Evolutionary conservation across 2,329 filamentous ascomycete genomes (phyloP).

Genomic region (Tolypocladium cylindrosporum): DNA sequence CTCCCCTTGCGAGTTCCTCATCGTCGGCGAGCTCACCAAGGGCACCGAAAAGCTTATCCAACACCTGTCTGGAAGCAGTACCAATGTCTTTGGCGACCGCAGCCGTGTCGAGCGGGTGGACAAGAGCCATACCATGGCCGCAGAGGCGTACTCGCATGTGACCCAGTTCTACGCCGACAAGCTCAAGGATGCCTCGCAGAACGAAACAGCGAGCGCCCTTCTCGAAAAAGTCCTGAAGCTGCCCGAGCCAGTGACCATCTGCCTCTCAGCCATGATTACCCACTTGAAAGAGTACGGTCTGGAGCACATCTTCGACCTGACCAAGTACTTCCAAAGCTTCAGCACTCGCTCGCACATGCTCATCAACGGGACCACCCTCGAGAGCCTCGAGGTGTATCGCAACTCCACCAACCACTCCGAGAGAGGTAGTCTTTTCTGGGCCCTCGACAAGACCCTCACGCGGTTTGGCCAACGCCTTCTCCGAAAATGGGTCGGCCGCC

Average conservation of each 20-base stretch:
- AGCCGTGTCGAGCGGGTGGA: slow-evolving; percentile 74
- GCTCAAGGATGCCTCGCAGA: slow-evolving; percentile 50
- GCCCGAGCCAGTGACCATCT: slow-evolving; percentile 78
- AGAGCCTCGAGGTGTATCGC: slow-evolving; percentile 89
- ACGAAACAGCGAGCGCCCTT: slow-evolving; percentile 51
- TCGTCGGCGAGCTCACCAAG: slow-evolving; percentile 82
- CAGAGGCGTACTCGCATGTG: slow-evolving; percentile 79
- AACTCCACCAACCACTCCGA: slow-evolving; percentile 82
- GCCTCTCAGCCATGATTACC: slow-evolving; percentile 91
- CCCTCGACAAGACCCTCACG: slow-evolving; percentile 83
- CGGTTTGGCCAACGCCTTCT: slow-evolving; percentile 80
- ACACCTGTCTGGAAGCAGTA: slow-evolving; percentile 80
- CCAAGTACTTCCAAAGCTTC: slow-evolving; percentile 95
- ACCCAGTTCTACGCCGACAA: slow-evolving; percentile 88
- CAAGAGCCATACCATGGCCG: slow-evolving; percentile 70
- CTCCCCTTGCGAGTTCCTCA: slow-evolving; percentile 86
- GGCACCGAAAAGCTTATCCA: slow-evolving; percentile 87
- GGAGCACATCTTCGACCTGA: slow-evolving; percentile 90
- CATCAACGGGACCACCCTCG: slow-evolving; percentile 87
- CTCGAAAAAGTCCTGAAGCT: slow-evolving; percentile 81
- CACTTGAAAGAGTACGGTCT: slow-evolving; percentile 87
- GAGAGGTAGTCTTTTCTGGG: slow-evolving; percentile 91
- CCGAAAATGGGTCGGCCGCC: slow-evolving; percentile 90
- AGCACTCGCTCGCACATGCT: slow-evolving; percentile 92
- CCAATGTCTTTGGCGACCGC: slow-evolving; percentile 85